Evolutionary conservation across 208 protist species (phyloP).

Genomic region (Trypanosoma caninum): DNA sequence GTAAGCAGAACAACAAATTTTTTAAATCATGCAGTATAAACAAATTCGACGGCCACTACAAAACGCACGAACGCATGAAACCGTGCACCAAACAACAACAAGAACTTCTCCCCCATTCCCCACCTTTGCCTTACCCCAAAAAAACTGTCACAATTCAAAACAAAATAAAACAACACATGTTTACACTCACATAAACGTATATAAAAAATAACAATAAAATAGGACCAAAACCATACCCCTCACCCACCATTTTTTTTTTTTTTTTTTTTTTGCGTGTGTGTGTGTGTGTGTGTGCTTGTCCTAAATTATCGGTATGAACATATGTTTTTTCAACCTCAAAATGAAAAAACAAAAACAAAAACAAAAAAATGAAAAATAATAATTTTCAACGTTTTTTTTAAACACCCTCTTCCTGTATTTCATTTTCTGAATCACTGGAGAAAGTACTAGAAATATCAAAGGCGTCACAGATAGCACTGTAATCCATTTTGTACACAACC

Average conservation of each 20-base stretch:
- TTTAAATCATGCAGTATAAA: too few species aligned
- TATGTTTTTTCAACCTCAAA: background rate
- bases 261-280: too few species aligned
- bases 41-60: too few species aligned
- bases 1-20: too few species aligned
- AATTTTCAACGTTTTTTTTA: conserved; percentile 33
- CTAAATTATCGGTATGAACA: background rate
- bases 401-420: conserved; percentile 30
- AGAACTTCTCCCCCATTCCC: too few species aligned
- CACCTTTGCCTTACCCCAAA: too few species aligned
- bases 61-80: too few species aligned
- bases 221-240: too few species aligned
- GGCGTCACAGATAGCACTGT: conserved; percentile 56
- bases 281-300: too few species aligned
- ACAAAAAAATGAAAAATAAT: background rate
- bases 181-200: background rate
- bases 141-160: too few species aligned
- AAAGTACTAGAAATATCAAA: conserved; percentile 22
- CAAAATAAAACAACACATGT: background rate
- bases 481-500: conserved; percentile 53
- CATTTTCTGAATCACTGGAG: conserved; percentile 53
- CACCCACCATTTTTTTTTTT: too few species aligned
- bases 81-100: too few species aligned
- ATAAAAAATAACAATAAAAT: background rate
- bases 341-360: background rate